These are phyloP conservation scores for Peronosclerospora sorghi DNA, from an alignment of 352 stramenopile genomes.

Conservation along the genomic window DNA sequence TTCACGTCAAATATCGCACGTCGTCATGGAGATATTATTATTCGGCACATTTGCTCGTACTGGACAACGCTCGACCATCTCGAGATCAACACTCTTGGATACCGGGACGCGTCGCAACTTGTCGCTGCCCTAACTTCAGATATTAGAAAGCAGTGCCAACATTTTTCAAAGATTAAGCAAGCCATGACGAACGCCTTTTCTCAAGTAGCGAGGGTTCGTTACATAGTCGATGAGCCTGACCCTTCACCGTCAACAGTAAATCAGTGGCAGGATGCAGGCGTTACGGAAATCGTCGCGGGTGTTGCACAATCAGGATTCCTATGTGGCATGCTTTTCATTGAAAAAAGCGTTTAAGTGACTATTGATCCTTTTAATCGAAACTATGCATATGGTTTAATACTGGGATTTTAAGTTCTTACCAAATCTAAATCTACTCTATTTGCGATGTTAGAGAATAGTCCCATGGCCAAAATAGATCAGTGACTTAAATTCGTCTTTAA, in stretches of 20 bases:
- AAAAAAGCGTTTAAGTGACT: slow-evolving; percentile 31
- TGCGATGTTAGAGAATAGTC: no score
- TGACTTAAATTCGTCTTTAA: no score
- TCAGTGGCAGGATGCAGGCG: slow-evolving; percentile 30
- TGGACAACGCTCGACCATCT: slow-evolving; percentile 30
- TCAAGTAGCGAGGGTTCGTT: slow-evolving; percentile 27
- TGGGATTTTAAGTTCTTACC: no score
- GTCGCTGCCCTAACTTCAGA: slow-evolving; percentile 35
- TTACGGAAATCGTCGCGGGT: slow-evolving; percentile 37
- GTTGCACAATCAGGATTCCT: slow-evolving; percentile 33
- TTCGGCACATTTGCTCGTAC: slow-evolving; percentile 42
- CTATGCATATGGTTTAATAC: no score
- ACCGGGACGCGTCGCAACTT: slow-evolving; percentile 29
- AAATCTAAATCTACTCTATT: no score
- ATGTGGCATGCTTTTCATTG: slow-evolving; percentile 43
- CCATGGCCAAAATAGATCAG: no score
- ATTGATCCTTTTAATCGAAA: no score
- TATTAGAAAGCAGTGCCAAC: slow-evolving; percentile 42
- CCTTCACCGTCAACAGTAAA: slow-evolving; percentile 11
- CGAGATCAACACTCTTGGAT: slow-evolving; percentile 36
- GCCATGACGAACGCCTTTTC: slow-evolving; percentile 36
- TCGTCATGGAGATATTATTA: slow-evolving; percentile 45
- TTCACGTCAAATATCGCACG: slow-evolving; percentile 45
- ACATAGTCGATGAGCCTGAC: slow-evolving; percentile 25
- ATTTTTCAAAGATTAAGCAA: slow-evolving; percentile 40